Evolutionary conservation across 257 asterid species (phyloP), one percentile per base, ranked within the genome.

Genomic region (Gentiana straminea): DNA sequence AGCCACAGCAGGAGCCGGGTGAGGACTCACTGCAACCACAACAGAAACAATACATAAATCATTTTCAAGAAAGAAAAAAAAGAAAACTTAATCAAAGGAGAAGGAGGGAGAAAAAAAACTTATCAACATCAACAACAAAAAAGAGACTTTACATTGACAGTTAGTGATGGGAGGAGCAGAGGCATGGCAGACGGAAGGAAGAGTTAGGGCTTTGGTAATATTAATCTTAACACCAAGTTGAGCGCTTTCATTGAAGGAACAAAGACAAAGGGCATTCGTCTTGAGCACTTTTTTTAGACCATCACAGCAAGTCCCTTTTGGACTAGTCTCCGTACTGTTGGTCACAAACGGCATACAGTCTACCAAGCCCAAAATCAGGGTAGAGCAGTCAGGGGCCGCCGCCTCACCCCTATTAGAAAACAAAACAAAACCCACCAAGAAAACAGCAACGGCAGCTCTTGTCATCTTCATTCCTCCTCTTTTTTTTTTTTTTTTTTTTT

Each of bases 131-230:
- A 33, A 33, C 1, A 10, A 8, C 4, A 33, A 15, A n/a, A 35
- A 34, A 47, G 4, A 7, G 8, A 3, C 69, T 89, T 80, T 54
- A 90, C 97, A 24, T 57, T 79, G 91, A 52, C 97, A 90, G 71
- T 67, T 80, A 73, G 73, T 66, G 51, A 84, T 71, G 4, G 94
- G 68, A 57, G 94, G 94, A 69, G 91, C 82, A n/a, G 94, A 72
- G 50, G 84, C 82, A 55, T 78, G 88, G 76, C 97, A 90, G 56
- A 94, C 94, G 49, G 91, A 60, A 33, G 97, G 97, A 8, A 90
- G 87, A 46, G 81, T 39, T 63, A 82, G 32, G 12, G 96, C 97
- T 52, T 86, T 86, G 59, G 90, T 72, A 52, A 90, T 74, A 64
- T 90, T 82, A 13, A 90, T 78, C 7, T 82, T 70, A 33, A 86